Percentiles rank a stretch among this genome's conserved stretches.
Conservation (phyloP, 176 grass and related monocot genomes). For the Lolium perenne region DNA sequence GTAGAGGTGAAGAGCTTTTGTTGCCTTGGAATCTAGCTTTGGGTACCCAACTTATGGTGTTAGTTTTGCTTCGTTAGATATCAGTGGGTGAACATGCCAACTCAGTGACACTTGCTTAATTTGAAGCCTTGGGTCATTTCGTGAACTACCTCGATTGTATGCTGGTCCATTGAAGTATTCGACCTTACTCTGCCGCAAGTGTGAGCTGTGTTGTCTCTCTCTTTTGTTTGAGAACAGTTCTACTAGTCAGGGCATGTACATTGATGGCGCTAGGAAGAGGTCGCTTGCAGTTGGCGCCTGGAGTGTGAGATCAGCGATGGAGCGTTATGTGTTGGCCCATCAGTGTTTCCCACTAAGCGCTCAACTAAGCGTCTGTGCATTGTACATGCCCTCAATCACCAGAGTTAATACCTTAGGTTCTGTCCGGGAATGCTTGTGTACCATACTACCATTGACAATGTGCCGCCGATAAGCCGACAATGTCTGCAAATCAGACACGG, state of each 20-base stretch:
- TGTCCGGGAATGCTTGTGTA: too few relatives aligned
- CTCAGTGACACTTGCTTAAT: background rate
- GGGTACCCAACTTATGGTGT: background rate
- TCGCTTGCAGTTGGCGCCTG: too few relatives aligned
- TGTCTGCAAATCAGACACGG: too few relatives aligned
- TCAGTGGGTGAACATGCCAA: background rate
- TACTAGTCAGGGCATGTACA: background rate
- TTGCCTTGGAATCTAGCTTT: background rate
- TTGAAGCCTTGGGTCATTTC: slow-evolving; percentile 14
- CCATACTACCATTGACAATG: too few relatives aligned
- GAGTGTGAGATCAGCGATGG: too few relatives aligned
- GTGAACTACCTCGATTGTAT: background rate
- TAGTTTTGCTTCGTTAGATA: slow-evolving; percentile 1
- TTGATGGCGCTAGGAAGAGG: too few relatives aligned
- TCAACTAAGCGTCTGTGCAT: too few relatives aligned
- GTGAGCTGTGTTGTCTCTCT: background rate
- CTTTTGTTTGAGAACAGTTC: background rate
- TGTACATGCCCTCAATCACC: too few relatives aligned
- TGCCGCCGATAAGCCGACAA: too few relatives aligned
- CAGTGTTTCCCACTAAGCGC: too few relatives aligned
- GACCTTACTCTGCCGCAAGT: background rate
- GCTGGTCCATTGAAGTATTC: background rate
- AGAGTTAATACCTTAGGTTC: too few relatives aligned
- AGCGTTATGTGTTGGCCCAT: too few relatives aligned
- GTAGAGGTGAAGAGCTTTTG: background rate